Percentiles rank a stretch among this genome's conserved stretches.
These are phyloP conservation scores for Dovyalis caffra DNA, from an alignment of 345 rosid genomes.

Conservation along the genomic window DNA sequence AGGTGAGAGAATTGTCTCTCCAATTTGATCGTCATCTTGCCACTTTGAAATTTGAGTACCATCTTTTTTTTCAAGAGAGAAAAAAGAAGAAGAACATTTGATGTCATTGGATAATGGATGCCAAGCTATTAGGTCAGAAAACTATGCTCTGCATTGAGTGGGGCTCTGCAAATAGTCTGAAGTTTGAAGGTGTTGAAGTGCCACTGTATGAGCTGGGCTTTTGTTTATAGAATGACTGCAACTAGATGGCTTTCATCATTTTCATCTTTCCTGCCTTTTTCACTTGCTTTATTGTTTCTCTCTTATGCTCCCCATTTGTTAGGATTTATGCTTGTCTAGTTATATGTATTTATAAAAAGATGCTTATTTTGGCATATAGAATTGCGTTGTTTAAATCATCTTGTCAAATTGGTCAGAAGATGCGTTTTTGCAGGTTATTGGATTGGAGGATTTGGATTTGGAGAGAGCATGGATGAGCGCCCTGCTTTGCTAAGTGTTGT, in stretches of 20 bases:
- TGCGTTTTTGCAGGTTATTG: conserved; percentile 55
- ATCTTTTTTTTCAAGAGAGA: background rate
- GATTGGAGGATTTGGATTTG: conserved; percentile 84
- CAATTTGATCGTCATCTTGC: background rate
- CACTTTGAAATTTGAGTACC: background rate
- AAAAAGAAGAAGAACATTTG: background rate
- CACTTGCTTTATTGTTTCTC: background rate
- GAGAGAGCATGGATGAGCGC: conserved; percentile 71
- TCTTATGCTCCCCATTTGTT: background rate
- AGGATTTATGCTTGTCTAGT: background rate
- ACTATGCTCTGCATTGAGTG: background rate
- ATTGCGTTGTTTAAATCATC: background rate
- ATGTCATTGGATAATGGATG: background rate
- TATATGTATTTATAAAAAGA: background rate
- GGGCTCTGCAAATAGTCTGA: too few species aligned
- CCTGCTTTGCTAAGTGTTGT: conserved; percentile 56
- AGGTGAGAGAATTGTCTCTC: background rate
- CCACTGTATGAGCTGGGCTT: background rate
- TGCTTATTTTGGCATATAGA: background rate
- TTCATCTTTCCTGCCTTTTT: too few species aligned
- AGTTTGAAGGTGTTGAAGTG: too few species aligned
- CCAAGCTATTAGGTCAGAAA: background rate
- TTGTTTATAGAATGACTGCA: background rate
- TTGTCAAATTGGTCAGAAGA: conserved; percentile 10
- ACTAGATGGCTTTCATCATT: too few species aligned